phyloP scores from a whole-genome alignment of 2,329 filamentous ascomycete genomes.

The Alternaria tenuissima region DNA sequence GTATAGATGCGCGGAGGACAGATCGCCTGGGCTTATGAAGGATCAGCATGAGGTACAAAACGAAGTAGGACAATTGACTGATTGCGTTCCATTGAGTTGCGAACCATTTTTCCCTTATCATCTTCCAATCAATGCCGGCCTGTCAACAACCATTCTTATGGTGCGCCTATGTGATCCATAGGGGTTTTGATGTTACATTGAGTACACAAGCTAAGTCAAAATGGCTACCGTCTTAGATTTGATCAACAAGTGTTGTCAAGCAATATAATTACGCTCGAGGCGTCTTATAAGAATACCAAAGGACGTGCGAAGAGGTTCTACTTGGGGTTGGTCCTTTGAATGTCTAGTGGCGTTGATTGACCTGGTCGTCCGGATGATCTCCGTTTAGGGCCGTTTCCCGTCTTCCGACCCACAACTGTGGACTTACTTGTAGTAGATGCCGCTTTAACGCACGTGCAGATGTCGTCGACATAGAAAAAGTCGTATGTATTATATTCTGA shows the following conservation, averaged over 20 bases:
- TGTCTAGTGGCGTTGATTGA: not conserved
- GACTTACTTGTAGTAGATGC: not conserved
- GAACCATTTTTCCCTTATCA: too few relatives aligned
- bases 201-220: not conserved
- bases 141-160: too few relatives aligned
- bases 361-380: not conserved
- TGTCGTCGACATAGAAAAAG: not conserved
- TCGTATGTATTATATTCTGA: not conserved
- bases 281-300: not conserved
- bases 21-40: too few relatives aligned
- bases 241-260: not conserved
- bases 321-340: not conserved
- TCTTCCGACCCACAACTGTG: not conserved
- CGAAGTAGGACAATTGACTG: too few relatives aligned
- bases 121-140: too few relatives aligned
- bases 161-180: too few relatives aligned
- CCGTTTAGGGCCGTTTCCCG: not conserved
- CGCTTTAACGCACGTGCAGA: not conserved
- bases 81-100: too few relatives aligned
- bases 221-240: fast-evolving
- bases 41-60: too few relatives aligned
- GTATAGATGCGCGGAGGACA: too few relatives aligned
- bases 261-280: not conserved
- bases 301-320: not conserved
- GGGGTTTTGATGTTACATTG: too few relatives aligned